These are phyloP conservation scores for Cardamine occulta DNA, from an alignment of 345 rosid genomes.

Conservation along the genomic window DNA sequence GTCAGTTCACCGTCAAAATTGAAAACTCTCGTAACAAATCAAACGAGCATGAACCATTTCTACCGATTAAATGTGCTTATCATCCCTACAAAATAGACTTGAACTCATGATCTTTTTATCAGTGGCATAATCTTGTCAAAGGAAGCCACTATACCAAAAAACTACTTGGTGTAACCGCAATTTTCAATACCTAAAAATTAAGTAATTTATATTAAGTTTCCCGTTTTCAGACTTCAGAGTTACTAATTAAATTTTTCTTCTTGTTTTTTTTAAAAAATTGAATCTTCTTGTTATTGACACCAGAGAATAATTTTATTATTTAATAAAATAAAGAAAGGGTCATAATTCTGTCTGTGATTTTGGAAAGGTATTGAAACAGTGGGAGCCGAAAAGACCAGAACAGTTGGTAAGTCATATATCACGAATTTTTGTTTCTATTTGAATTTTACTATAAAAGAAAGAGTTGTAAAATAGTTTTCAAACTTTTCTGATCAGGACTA, in stretches of 20 bases:
- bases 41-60: too few species aligned
- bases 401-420: conserved; percentile 25
- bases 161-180: too few species aligned
- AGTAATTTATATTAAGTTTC: neutral
- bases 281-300: neutral
- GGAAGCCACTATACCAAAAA: too few species aligned
- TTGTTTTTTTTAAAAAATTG: too few species aligned
- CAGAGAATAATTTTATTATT: neutral
- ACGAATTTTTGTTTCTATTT: neutral
- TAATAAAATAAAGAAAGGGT: neutral
- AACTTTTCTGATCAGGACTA: conserved; percentile 15
- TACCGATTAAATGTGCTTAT: too few species aligned
- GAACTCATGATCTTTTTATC: too few species aligned
- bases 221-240: too few species aligned
- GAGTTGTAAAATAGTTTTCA: conserved; percentile 26
- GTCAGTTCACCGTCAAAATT: too few species aligned
- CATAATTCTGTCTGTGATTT: neutral
- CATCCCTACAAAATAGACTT: too few species aligned
- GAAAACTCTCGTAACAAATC: too few species aligned
- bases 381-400: neutral
- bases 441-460: neutral
- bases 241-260: neutral
- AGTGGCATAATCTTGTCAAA: too few species aligned
- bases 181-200: neutral
- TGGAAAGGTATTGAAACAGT: neutral